Evolutionary conservation across 179 eudicot species (phyloP).

Genomic region (Silene vulgaris): DNA sequence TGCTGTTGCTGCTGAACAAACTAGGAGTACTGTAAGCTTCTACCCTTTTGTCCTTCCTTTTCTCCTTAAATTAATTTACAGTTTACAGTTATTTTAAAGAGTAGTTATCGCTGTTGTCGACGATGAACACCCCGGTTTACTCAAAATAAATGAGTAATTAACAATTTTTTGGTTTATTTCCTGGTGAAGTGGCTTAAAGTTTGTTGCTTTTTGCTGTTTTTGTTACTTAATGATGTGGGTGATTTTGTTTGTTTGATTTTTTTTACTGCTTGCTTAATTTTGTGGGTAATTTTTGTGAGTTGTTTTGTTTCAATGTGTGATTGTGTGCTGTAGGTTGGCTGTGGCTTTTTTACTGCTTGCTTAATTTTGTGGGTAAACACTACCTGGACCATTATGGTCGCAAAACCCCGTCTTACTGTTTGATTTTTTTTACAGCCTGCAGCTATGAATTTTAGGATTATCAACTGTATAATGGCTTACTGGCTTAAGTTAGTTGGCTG

Average conservation of each 20-base stretch:
- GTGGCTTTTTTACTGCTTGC: no score
- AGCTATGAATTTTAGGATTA: not conserved
- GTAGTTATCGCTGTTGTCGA: not conserved
- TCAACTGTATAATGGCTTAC: not conserved
- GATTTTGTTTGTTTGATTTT: not conserved
- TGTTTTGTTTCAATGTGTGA: no score
- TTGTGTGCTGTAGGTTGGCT: no score
- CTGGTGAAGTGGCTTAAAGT: conserved; percentile 4
- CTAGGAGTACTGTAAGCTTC: conserved; percentile 52
- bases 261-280: not conserved
- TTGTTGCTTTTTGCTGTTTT: not conserved
- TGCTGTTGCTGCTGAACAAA: conserved; percentile 85
- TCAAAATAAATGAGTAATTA: no score
- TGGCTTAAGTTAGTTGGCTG: no score
- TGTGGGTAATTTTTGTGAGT: not conserved
- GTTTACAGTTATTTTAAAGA: not conserved
- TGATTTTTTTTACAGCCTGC: not conserved
- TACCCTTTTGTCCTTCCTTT: not conserved
- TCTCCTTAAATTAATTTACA: no score
- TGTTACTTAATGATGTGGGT: not conserved
- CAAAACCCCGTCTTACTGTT: not conserved
- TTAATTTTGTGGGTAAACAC: no score
- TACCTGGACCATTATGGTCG: no score
- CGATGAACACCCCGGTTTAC: no score
- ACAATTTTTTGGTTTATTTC: not conserved